phyloP scores from a whole-genome alignment of 208 protist species.

The Acanthamoeba culbertsoni region DNA sequence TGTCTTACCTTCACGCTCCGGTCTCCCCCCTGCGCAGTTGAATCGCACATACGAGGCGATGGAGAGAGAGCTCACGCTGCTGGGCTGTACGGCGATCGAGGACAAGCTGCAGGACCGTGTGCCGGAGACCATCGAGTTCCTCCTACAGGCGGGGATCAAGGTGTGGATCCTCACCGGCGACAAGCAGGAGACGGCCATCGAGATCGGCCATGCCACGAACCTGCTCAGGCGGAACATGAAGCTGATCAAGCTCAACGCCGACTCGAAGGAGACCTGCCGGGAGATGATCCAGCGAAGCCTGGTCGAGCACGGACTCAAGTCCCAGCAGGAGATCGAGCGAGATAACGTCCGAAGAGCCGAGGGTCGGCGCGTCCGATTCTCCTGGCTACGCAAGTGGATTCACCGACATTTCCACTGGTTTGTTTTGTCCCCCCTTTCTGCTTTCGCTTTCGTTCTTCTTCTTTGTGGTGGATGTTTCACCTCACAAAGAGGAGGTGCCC shows the following conservation, averaged over 20 bases:
- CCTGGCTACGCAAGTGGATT: not conserved
- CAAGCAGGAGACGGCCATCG: constrained; percentile 88
- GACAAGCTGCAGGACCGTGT: constrained; percentile 96
- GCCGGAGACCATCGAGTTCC: constrained; percentile 91
- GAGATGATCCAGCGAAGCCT: not conserved
- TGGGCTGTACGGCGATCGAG: constrained; percentile 91
- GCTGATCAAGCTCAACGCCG: not conserved
- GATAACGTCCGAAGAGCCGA: not conserved
- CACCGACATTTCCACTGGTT: not conserved
- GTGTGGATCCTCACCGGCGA: constrained; percentile 96
- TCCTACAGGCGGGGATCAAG: constrained; percentile 82
- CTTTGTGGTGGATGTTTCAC: too few species aligned
- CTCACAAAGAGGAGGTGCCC: too few species aligned
- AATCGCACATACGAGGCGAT: not conserved
- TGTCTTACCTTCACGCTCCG: too few species aligned
- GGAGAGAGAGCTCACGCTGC: constrained; percentile 87
- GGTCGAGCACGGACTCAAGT: not conserved
- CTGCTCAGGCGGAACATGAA: constrained; percentile 27
- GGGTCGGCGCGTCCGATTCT: not conserved
- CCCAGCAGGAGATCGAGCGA: not conserved
- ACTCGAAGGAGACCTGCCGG: not conserved
- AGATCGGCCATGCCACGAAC: constrained; percentile 60
- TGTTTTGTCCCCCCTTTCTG: not conserved
- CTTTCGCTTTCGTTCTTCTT: not conserved
- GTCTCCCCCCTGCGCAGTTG: not conserved